phyloP scores from a whole-genome alignment of 1,139 yeast species.

The Suhomyces guaymorum region DNA sequence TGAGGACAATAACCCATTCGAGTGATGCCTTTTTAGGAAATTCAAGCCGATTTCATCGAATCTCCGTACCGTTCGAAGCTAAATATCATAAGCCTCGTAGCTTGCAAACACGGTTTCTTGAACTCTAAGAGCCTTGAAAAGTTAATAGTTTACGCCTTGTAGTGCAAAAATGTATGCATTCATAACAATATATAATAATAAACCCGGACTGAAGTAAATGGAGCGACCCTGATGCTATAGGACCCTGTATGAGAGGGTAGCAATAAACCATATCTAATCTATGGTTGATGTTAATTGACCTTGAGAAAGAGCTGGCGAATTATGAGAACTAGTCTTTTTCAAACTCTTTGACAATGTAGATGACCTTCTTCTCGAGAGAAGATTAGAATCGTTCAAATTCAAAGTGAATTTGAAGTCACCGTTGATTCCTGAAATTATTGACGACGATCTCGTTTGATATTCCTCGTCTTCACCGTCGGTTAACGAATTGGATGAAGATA shows the following conservation, averaged over 20 bases:
- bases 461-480: slow-evolving; percentile 21
- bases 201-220: slow-evolving; percentile 10
- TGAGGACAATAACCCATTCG: too few relatives aligned
- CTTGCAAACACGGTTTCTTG: too few relatives aligned
- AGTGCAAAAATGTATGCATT: not conserved
- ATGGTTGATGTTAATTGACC: slow-evolving; percentile 7
- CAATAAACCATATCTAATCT: slow-evolving; percentile 1
- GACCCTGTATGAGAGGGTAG: not conserved
- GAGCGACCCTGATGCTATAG: slow-evolving; percentile 3
- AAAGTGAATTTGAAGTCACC: slow-evolving; percentile 47
- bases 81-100: too few relatives aligned
- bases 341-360: slow-evolving; percentile 17
- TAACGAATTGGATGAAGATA: slow-evolving; percentile 17
- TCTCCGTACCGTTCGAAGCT: too few relatives aligned
- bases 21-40: too few relatives aligned
- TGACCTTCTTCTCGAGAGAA: slow-evolving; percentile 39
- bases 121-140: too few relatives aligned
- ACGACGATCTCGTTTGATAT: slow-evolving; percentile 46
- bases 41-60: too few relatives aligned
- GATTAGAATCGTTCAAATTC: slow-evolving; percentile 44
- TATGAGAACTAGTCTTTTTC: slow-evolving; percentile 11
- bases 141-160: too few relatives aligned
- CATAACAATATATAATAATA: slow-evolving; percentile 7
- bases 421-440: slow-evolving; percentile 41
- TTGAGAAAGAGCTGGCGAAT: slow-evolving; percentile 4